Evolutionary conservation across 306 rosid genomes (phyloP), one percentile per base, ranked within the genome.

Genomic region (Fragaria iinumae): DNA sequence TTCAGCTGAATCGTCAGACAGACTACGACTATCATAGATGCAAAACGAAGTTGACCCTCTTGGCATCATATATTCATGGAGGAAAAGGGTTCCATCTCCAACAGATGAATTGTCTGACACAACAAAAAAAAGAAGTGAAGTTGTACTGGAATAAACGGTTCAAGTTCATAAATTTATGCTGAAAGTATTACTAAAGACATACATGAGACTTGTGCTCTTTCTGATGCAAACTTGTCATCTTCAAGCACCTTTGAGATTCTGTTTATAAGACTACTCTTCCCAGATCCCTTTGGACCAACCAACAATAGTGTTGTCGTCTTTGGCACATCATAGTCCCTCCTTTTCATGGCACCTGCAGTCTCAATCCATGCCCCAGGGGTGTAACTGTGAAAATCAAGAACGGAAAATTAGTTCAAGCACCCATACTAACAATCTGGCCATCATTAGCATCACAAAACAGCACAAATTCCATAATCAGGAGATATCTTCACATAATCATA

Each of bases 131-230:
- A 9, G n/a, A 23, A 7, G 44, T 41, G 5, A 72, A 67, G 52
- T 12, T 43, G 27, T 47, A 74, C 23, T 45, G 45, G 17, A 60
- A 8, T 36, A 65, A 11, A 62, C 6, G 60, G 25, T 56, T 45
- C 45, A 65, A 13, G 34, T 52, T 49, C 57, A 76, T 65, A 41
- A 20, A 10, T 36, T 50, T 27, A 38, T 13, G 67, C 64, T 80
- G 69, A 77, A 82, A 74, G 74, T 72, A 63, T 59, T 5, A 43
- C 67, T 32, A 45, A 62, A 67, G 43, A 7, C 50, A 73, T 91
- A 94, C 96, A 91, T 86, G 98, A 87, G 43, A 90, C 91, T 89
- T 94, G 98, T 74, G 97, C 96, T 85, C 98, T 90, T 21, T 77
- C 89, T 2, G 93, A 80, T 41, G 83, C 83, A 59, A 81, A 90